These are phyloP conservation scores for Microsporum audouinii DNA, from an alignment of 2,329 filamentous ascomycete species.

Conservation along the genomic window DNA sequence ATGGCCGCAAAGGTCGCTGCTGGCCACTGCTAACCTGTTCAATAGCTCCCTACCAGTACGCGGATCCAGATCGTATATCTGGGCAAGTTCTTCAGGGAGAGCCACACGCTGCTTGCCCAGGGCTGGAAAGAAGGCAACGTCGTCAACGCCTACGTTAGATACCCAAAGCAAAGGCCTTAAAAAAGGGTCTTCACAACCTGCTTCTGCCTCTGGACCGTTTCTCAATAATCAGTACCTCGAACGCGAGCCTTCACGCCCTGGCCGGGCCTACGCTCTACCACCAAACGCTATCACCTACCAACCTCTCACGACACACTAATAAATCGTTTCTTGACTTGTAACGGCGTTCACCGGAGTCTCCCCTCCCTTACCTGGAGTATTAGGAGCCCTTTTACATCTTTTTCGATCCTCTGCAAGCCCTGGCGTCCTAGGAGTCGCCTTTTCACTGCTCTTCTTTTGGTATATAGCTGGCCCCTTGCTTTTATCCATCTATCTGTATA, in stretches of 20 bases:
- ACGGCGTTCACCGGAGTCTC: background rate
- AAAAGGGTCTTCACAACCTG: background rate
- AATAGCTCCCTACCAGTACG: conserved; percentile 47
- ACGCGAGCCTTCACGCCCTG: background rate
- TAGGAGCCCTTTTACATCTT: background rate
- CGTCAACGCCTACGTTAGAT: conserved; percentile 56
- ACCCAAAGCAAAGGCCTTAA: background rate
- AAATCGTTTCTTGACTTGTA: background rate
- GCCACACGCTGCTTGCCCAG: conserved; percentile 51
- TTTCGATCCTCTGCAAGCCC: conserved; percentile 2
- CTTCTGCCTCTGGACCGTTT: background rate
- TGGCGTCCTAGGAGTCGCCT: conserved; percentile 5
- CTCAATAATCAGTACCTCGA: background rate
- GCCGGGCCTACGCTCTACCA: background rate
- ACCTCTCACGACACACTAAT: background rate
- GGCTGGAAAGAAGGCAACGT: conserved; percentile 67
- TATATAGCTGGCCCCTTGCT: background rate
- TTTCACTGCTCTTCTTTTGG: background rate
- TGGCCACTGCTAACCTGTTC: background rate
- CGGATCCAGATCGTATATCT: conserved; percentile 65
- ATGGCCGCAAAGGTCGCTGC: background rate
- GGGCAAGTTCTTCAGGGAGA: conserved; percentile 66
- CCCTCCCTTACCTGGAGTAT: background rate
- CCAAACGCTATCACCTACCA: background rate
- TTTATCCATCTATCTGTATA: background rate